Conservation (phyloP, 2,329 filamentous ascomycete genomes). For the Incumbomyces lentus region DNA sequence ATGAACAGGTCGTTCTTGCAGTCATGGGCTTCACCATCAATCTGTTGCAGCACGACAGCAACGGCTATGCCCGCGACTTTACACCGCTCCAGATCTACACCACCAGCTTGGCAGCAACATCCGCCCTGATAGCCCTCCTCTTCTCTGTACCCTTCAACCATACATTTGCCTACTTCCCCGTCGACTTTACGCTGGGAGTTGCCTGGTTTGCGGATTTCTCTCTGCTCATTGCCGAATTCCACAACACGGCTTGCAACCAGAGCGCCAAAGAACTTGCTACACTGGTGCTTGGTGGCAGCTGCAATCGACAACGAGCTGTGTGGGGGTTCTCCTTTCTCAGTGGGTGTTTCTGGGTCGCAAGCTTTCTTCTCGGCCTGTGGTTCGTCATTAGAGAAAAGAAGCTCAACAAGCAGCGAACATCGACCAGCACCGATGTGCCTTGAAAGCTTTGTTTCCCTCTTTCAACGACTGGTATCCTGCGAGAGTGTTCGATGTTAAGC, state of each 20-base stretch:
- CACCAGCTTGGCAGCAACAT: conserved; percentile 58
- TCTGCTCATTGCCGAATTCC: conserved; percentile 47
- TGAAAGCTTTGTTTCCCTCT: too few relatives aligned
- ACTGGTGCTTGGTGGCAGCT: conserved; percentile 45
- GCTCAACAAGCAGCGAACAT: not conserved
- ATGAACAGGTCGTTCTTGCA: conserved; percentile 48
- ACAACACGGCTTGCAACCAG: conserved; percentile 18
- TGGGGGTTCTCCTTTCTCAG: conserved; percentile 64
- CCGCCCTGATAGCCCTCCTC: conserved; percentile 56
- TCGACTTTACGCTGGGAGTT: conserved; percentile 58
- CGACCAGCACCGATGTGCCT: too few relatives aligned
- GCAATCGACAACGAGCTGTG: conserved; percentile 59
- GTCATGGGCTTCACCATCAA: conserved; percentile 56
- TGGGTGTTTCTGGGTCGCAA: conserved; percentile 60
- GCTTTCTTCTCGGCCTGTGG: conserved; percentile 41
- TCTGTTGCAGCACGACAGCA: conserved; percentile 27
- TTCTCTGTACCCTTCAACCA: conserved; percentile 63
- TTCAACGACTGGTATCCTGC: too few relatives aligned
- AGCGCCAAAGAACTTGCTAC: conserved; percentile 47
- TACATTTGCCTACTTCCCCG: conserved; percentile 59
- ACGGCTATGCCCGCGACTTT: conserved; percentile 31
- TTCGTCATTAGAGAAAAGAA: conserved; percentile 15
- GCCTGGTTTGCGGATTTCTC: conserved; percentile 63
- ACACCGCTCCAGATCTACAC: conserved; percentile 64
- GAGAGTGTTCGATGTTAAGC: too few relatives aligned